Evolutionary conservation across 768 basidiomycete genomes (phyloP).

Genomic region (Goffeauzyma gilvescens): DNA sequence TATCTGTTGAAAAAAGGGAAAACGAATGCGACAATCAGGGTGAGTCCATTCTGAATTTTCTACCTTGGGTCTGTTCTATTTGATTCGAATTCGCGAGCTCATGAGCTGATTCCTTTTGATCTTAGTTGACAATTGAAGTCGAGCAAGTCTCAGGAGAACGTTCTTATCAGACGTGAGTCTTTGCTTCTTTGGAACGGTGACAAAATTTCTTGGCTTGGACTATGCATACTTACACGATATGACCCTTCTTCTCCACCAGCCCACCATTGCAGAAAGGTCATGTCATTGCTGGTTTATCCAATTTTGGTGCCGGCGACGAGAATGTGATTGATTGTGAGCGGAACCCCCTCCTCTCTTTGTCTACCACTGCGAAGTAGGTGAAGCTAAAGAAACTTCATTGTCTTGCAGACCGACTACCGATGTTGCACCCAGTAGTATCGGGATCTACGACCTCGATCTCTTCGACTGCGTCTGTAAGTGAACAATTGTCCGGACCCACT

Average conservation of each 20-base stretch:
- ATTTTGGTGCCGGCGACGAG: background rate
- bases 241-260: background rate
- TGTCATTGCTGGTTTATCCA: background rate
- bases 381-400: too few relatives aligned
- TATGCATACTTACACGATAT: background rate
- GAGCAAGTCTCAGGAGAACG: background rate
- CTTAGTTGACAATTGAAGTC: background rate
- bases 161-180: background rate
- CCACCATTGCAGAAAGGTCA: background rate
- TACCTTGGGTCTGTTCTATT: too few relatives aligned
- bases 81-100: too few relatives aligned
- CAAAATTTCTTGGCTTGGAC: background rate
- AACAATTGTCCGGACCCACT: too few relatives aligned
- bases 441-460: too few relatives aligned
- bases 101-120: too few relatives aligned
- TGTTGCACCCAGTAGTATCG: too few relatives aligned
- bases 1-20: slow-evolving; percentile 2
- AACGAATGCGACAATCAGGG: slow-evolving; percentile 1
- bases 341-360: too few relatives aligned
- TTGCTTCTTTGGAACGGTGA: too few relatives aligned
- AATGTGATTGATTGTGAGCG: background rate
- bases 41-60: background rate
- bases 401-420: too few relatives aligned
- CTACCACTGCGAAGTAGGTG: too few relatives aligned
- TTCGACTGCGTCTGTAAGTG: background rate